Conservation (phyloP, 768 basidiomycete genomes). For the Naematelia encephala region DNA sequence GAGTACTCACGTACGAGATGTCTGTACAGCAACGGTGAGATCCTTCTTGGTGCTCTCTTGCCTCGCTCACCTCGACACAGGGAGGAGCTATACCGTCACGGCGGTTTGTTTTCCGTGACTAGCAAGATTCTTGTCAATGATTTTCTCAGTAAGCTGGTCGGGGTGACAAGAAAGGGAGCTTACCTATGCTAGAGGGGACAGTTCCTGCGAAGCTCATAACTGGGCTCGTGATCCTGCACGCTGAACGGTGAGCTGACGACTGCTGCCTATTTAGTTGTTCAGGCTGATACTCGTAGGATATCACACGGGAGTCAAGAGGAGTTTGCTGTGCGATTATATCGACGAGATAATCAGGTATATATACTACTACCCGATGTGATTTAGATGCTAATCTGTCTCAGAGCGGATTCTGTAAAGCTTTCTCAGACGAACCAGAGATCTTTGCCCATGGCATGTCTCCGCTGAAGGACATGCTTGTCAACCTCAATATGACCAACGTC, state of each 20-base stretch:
- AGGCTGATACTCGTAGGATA: conserved; percentile 58
- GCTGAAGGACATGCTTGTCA: conserved; percentile 85
- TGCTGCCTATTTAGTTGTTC: neutral
- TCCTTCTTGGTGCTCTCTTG: neutral
- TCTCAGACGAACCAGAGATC: conserved; percentile 93
- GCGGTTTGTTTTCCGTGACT: conserved; percentile 86
- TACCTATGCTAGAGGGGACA: conserved; percentile 56
- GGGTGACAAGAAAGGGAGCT: conserved; percentile 1
- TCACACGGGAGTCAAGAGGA: conserved; percentile 80
- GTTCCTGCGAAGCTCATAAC: conserved; percentile 82
- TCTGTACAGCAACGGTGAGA: conserved; percentile 72
- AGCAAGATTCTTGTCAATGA: conserved; percentile 93
- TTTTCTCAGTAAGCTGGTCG: conserved; percentile 62
- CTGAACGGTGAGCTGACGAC: conserved; percentile 65
- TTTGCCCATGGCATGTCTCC: conserved; percentile 91
- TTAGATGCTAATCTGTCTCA: conserved; percentile 21
- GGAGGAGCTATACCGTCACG: conserved; percentile 77
- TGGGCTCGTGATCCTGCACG: conserved; percentile 83
- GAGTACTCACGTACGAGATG: conserved; percentile 78
- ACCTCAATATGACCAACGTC: conserved; percentile 81
- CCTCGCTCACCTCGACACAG: conserved; percentile 52
- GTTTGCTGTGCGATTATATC: conserved; percentile 85
- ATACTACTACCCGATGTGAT: neutral
- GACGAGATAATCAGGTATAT: conserved; percentile 71
- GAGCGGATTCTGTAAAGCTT: conserved; percentile 89